A percentile compares a stretch with the other conserved stretches of the same genome.
phyloP scores from a whole-genome alignment of 2,329 filamentous ascomycete genomes.

The Pleoardoris graminearum region DNA sequence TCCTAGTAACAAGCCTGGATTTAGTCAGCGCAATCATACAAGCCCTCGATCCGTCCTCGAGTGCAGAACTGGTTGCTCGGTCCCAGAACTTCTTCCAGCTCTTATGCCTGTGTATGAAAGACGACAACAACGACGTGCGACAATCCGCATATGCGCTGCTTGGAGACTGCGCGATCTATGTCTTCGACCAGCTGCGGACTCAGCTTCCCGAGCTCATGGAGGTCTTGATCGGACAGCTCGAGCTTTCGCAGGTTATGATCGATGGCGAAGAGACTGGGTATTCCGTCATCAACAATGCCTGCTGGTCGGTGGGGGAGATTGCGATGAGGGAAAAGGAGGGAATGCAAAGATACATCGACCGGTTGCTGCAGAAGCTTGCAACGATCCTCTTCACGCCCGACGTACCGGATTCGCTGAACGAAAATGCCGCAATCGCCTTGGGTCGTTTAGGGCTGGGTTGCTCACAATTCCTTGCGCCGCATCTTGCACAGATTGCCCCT shows the following conservation, averaged over 20 bases:
- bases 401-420: slow-evolving; percentile 82
- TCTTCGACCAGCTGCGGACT: slow-evolving; percentile 78
- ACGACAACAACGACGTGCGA: slow-evolving; percentile 85
- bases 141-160: slow-evolving; percentile 95
- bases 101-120: slow-evolving; percentile 88
- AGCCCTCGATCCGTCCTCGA: slow-evolving; percentile 74
- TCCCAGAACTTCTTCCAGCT: slow-evolving; percentile 89
- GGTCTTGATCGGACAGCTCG: slow-evolving; percentile 83
- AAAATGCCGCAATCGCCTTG: slow-evolving; percentile 93
- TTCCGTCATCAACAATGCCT: slow-evolving; percentile 96
- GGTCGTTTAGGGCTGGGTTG: slow-evolving; percentile 84
- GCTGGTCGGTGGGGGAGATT: slow-evolving; percentile 95
- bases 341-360: slow-evolving; percentile 76
- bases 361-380: slow-evolving; percentile 75
- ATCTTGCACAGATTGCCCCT: slow-evolving; percentile 77
- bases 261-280: slow-evolving; percentile 84
- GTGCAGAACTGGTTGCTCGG: slow-evolving; percentile 72
- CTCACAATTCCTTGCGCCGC: slow-evolving; percentile 74
- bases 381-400: slow-evolving; percentile 83
- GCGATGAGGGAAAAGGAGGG: slow-evolving; percentile 73
- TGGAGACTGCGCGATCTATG: slow-evolving; percentile 91
- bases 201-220: slow-evolving; percentile 75
- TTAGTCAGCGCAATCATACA: slow-evolving; percentile 92
- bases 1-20: slow-evolving; percentile 92
- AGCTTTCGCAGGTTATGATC: slow-evolving; percentile 68